A percentile compares a stretch with the other conserved stretches of the same genome.
phyloP scores from a whole-genome alignment of 1,284 basidiomycete species.

The Leccinum subspadiceum region DNA sequence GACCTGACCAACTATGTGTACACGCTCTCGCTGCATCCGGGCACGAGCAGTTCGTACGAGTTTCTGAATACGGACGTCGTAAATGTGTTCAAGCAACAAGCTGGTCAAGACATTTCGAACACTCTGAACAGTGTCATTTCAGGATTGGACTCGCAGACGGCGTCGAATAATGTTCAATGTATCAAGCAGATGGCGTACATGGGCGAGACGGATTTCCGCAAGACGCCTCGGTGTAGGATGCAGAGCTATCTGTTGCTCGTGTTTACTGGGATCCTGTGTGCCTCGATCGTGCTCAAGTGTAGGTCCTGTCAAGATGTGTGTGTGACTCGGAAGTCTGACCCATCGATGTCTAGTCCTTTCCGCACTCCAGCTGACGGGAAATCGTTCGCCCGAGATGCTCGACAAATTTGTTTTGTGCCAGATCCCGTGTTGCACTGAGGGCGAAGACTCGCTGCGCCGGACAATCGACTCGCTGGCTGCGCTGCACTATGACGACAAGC shows the following conservation, averaged over 20 bases:
- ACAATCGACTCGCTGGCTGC: too few species aligned
- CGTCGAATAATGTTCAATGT: slow-evolving; percentile 63
- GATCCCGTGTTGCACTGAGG: too few species aligned
- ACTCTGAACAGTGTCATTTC: slow-evolving; percentile 61
- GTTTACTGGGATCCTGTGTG: slow-evolving; percentile 77
- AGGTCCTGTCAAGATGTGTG: slow-evolving; percentile 2
- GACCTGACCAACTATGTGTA: too few species aligned
- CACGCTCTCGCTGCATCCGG: too few species aligned
- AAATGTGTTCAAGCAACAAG: slow-evolving; percentile 74
- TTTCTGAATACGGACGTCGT: slow-evolving; percentile 74
- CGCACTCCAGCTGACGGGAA: too few species aligned
- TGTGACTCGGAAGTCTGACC: background rate
- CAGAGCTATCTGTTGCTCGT: slow-evolving; percentile 87
- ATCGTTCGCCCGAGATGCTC: too few species aligned
- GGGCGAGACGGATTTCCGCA: slow-evolving; percentile 84
- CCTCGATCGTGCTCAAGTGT: slow-evolving; percentile 88
- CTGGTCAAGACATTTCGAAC: slow-evolving; percentile 83
- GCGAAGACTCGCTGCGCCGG: too few species aligned
- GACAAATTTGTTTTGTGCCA: too few species aligned
- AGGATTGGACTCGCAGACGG: slow-evolving; percentile 47
- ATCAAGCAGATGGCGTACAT: slow-evolving; percentile 82
- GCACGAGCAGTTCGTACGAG: slow-evolving; percentile 36
- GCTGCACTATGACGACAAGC: too few species aligned
- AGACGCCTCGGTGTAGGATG: slow-evolving; percentile 77
- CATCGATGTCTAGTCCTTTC: too few species aligned